phyloP scores from a whole-genome alignment of 306 rosid species.

The Albizia julibrissin region DNA sequence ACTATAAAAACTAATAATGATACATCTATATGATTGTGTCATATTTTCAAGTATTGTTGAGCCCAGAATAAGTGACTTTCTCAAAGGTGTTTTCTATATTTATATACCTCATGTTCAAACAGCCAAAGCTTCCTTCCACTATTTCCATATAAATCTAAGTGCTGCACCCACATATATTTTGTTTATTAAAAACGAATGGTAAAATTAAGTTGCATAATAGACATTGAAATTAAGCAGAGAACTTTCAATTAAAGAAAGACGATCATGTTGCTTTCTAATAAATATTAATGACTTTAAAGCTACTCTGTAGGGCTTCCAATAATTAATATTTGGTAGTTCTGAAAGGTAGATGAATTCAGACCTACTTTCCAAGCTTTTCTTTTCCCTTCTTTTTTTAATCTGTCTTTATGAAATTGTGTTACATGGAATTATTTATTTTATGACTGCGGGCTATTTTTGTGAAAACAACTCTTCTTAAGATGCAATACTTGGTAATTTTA shows the following conservation, averaged over 20 bases:
- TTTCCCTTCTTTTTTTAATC: neutral
- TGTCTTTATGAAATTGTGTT: neutral
- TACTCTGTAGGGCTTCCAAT: neutral
- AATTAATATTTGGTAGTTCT: neutral
- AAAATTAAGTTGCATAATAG: neutral
- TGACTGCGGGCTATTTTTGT: too few species aligned
- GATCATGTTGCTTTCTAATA: neutral
- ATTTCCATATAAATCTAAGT: too few species aligned
- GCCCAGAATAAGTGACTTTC: too few species aligned
- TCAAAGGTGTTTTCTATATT: too few species aligned
- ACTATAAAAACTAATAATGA: too few species aligned
- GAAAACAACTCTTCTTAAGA: neutral
- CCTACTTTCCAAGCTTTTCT: neutral
- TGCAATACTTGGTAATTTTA: too few species aligned
- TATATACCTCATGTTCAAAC: too few species aligned
- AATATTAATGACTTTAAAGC: neutral
- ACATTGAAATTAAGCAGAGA: neutral
- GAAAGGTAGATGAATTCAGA: neutral
- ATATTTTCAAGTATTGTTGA: too few species aligned
- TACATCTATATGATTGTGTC: too few species aligned
- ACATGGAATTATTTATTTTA: neutral
- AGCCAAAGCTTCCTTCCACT: too few species aligned
- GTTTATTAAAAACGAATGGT: neutral
- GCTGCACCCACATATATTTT: too few species aligned
- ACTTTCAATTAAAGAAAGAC: neutral